Base-by-base conservation (phyloP, 2,329 filamentous ascomycete genomes). In the Sordariomycetes sp. region DNA sequence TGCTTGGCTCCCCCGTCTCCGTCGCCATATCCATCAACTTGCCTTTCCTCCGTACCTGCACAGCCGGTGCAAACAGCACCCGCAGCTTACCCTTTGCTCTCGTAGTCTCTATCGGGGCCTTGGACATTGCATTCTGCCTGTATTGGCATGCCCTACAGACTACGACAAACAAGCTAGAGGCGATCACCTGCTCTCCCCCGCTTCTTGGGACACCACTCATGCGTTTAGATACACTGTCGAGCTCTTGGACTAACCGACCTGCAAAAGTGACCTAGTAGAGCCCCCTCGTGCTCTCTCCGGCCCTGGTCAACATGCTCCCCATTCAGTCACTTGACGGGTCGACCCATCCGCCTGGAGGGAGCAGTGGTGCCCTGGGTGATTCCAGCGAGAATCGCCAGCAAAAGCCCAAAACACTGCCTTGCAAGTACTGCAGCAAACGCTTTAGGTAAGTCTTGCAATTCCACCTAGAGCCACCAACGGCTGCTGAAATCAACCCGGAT, bases 341-440 rank as follows among this genome's bases (percentile, higher is more conserved):
- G 39, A 38, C 52, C 46, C 53, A 47, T 30, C 40, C 50, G 25
- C 46, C 51, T 14, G 36, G 32, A 32, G 30, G 33, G 33, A 42
- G 48, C 30, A 42, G 42, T 40, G 39, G 42, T 39, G 38, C 42
- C 43, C 48, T 57, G 25, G 42, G 43, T 35, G 70, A 72, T 43
- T 61, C 59, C 41, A 62, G 59, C 37, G 71, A 75, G 45, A 56
- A 55, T 47, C 67, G 68, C 46, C 66, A 70, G 43, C 70, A 72
- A 51, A 76, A 77, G 46, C 72, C 73, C 44, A 76, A 77, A 57
- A 72, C 70, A 32, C 53, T 77, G 40, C 73, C 72, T 37, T 79
- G 74, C 63, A 72, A 72, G 48, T 77, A 74, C 48, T 79, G 74
- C 54, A 72, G 66, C 55, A 77, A 77, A 49, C 64, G 67, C 41